phyloP scores from a whole-genome alignment of 2,329 filamentous ascomycete genomes.

The Botrytis medusae region DNA sequence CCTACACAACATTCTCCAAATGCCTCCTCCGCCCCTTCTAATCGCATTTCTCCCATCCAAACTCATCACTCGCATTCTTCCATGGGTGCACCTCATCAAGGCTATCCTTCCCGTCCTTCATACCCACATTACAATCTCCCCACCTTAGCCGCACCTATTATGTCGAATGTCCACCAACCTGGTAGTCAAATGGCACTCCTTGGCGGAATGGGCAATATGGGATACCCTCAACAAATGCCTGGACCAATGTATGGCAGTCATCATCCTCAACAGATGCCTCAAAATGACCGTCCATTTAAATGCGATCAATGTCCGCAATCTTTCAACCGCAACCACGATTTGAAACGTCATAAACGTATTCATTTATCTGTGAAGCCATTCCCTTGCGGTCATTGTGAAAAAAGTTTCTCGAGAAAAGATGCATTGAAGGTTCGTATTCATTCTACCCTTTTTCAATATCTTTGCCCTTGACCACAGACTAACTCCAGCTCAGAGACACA shows the following conservation, averaged over 20 bases:
- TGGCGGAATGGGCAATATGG: slow-evolving; percentile 44
- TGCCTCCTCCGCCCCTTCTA: slow-evolving; percentile 42
- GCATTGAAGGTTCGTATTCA: slow-evolving; percentile 80
- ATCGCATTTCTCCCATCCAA: slow-evolving; percentile 44
- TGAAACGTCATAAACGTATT: slow-evolving; percentile 94
- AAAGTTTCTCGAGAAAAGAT: slow-evolving; percentile 96
- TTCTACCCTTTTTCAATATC: slow-evolving; percentile 27
- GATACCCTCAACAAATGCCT: slow-evolving; percentile 53
- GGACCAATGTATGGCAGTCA: slow-evolving; percentile 60
- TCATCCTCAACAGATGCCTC: slow-evolving; percentile 50
- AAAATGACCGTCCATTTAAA: slow-evolving; percentile 85
- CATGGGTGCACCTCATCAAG: slow-evolving; percentile 57
- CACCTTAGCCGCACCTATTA: slow-evolving; percentile 64
- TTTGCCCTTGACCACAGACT: slow-evolving; percentile 29
- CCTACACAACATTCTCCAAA: slow-evolving; percentile 48
- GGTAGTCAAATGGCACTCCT: slow-evolving; percentile 71
- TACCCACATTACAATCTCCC: slow-evolving; percentile 56
- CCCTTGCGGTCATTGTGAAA: slow-evolving; percentile 86
- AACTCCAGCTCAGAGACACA: slow-evolving; percentile 55
- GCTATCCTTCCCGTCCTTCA: slow-evolving; percentile 50
- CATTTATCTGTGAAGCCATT: slow-evolving; percentile 95
- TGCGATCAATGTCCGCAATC: slow-evolving; percentile 90
- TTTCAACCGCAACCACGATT: slow-evolving; percentile 93
- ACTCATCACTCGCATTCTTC: slow-evolving; percentile 42
- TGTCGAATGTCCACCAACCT: slow-evolving; percentile 77